Percentiles rank a stretch among this genome's conserved stretches.
These are phyloP conservation scores for Chaetomiaceae sp. DNA, from an alignment of 2,329 filamentous ascomycete genomes.

Conservation along the genomic window DNA sequence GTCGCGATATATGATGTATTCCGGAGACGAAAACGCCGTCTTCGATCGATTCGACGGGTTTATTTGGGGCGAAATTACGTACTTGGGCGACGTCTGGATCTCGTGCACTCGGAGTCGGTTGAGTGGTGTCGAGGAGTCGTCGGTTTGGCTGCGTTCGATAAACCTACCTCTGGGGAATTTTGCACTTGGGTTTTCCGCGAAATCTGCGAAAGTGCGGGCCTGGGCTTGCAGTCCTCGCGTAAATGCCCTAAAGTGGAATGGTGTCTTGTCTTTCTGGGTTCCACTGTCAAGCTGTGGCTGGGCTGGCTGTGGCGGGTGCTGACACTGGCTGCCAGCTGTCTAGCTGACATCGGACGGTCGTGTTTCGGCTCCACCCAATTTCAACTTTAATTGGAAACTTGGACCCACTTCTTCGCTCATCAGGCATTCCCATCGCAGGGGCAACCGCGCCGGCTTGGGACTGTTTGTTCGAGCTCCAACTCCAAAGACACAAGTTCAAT, in stretches of 20 bases:
- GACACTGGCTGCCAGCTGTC: conserved; percentile 18
- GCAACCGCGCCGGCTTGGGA: conserved; percentile 10
- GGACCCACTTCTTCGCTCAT: conserved; percentile 18
- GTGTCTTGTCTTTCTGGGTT: conserved; percentile 1
- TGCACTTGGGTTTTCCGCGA: conserved; percentile 26
- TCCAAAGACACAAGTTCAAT: conserved; percentile 6
- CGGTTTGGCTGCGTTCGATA: conserved; percentile 24
- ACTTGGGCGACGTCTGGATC: conserved; percentile 33
- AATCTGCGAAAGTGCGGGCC: conserved; percentile 26
- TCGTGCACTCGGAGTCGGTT: conserved; percentile 28
- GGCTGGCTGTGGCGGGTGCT: neutral
- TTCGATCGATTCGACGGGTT: conserved; percentile 13
- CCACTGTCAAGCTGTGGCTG: conserved; percentile 5
- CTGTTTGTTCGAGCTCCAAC: conserved; percentile 10
- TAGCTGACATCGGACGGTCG: conserved; percentile 1
- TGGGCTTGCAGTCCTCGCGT: conserved; percentile 24
- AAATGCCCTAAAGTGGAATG: conserved; percentile 25
- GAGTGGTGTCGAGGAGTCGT: conserved; percentile 25
- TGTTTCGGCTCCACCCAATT: conserved; percentile 14
- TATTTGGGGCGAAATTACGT: conserved; percentile 20
- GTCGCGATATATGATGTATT: neutral
- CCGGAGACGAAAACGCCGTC: neutral
- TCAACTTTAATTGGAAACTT: conserved; percentile 7
- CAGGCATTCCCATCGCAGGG: conserved; percentile 15
- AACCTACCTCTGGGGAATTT: conserved; percentile 26